Evolutionary conservation across 768 basidiomycete species (phyloP).

Genomic region (Lentinula lateritia): DNA sequence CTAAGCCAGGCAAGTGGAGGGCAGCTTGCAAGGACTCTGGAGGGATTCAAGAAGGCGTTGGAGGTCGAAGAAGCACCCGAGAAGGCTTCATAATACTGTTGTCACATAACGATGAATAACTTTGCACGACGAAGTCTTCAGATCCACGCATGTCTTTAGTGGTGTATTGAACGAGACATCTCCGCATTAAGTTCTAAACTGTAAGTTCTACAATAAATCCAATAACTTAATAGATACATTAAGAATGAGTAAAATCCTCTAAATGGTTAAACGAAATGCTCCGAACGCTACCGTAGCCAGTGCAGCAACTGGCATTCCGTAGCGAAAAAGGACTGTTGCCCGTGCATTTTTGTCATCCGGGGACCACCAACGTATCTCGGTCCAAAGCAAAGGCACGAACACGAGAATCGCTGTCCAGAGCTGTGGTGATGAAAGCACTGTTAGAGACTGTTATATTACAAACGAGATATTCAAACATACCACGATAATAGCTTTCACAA

Average conservation of each 20-base stretch:
- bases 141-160: too few species aligned
- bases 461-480: conserved; percentile 43
- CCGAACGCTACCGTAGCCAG: neutral
- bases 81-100: neutral
- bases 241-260: neutral
- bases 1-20: conserved; percentile 66
- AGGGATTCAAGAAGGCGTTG: conserved; percentile 66
- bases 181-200: neutral
- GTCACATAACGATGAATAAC: neutral
- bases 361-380: conserved; percentile 68
- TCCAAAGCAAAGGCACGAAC: conserved; percentile 83
- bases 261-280: neutral
- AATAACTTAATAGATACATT: neutral
- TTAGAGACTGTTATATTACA: neutral
- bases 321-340: neutral
- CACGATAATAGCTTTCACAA: conserved; percentile 57
- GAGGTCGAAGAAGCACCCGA: conserved; percentile 34
- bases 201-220: neutral
- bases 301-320: conserved; percentile 4
- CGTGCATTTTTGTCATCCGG: conserved; percentile 2
- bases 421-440: conserved; percentile 30
- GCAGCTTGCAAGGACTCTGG: conserved; percentile 65
- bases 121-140: neutral
- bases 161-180: too few species aligned
- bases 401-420: conserved; percentile 92